Evolutionary conservation across 257 asterid species (phyloP).

Genomic region (Ophiorrhiza pumila): DNA sequence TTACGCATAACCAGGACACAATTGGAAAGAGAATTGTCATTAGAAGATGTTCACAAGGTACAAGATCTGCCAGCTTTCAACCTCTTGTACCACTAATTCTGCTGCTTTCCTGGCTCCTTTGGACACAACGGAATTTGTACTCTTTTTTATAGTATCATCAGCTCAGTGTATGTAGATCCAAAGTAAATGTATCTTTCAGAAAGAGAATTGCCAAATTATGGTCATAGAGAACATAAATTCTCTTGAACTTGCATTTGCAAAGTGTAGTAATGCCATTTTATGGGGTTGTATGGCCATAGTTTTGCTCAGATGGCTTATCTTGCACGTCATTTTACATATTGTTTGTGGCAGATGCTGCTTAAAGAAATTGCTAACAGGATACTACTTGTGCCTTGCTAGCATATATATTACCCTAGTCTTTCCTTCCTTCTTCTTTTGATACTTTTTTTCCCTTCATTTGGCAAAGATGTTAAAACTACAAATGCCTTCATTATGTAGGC

Average conservation of each 20-base stretch:
- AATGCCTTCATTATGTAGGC: no score
- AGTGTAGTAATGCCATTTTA: not conserved
- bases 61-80: constrained; percentile 88
- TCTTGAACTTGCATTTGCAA: not conserved
- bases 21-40: constrained; percentile 80
- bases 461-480: no score
- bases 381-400: not conserved
- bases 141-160: constrained; percentile 9
- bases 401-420: not conserved
- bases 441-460: not conserved
- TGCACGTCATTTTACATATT: not conserved
- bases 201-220: not conserved
- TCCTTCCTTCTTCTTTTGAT: not conserved
- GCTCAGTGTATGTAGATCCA: not conserved
- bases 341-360: constrained; percentile 6
- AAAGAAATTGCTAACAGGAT: not conserved
- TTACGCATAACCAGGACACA: constrained; percentile 70
- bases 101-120: not conserved
- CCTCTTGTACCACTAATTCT: constrained; percentile 41
- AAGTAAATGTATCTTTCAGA: not conserved
- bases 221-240: not conserved
- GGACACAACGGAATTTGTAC: not conserved
- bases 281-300: constrained; percentile 2
- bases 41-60: constrained; percentile 73
- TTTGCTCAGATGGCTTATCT: not conserved